Base-by-base conservation (phyloP, 768 basidiomycete genomes). In the Scleroderma bovista region DNA sequence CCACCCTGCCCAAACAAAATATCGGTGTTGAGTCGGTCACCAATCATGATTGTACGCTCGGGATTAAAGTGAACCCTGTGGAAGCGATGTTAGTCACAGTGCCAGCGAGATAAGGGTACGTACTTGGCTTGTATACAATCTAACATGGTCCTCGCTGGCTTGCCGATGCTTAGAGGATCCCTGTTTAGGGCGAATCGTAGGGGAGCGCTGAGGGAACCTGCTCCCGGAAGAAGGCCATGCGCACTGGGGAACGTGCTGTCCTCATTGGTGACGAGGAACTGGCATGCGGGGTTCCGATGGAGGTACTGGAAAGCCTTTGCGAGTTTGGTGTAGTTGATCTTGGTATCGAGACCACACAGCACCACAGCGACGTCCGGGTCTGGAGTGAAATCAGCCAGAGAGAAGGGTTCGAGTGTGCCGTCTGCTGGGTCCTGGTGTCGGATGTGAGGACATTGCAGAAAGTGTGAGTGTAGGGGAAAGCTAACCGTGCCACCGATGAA, bases 21-120 rank as follows among this genome's bases (percentile, higher is more conserved):
- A 68, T 99, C 95, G 6, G 96, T 98, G 65, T 90, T 87, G 56
- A 99, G 76, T 52, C 95, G 81, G 70, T 99, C 95, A 37, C 95
- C 95, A 40, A 98, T 76, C 92, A 99, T 97, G 64, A 98, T 82
- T 15, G 94, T 93, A 46, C 83, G 75, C 52, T 76, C 71, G 38
- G 90, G 90, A 68, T 98, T 88, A 64, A 91, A 93, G 42, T 88
- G 65, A 57, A 94, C 83, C 67, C 93, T 96, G 42, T 9, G 12
- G 40, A 37, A 29, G 10, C 11, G n/a, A 38, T 23, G 40, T 51
- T 53, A 40, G 60, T 56, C 58, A 45, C 32, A 26, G 39, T 26
- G 33, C 20, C 17, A 26, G 11, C 22, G 4, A 52, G 38, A 34
- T 32, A 22, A 15, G 13, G 8, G 26, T 17, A 63, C 73, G 51